Evolutionary conservation across 345 rosid genomes (phyloP).

Genomic region (Melastoma malabathricum): DNA sequence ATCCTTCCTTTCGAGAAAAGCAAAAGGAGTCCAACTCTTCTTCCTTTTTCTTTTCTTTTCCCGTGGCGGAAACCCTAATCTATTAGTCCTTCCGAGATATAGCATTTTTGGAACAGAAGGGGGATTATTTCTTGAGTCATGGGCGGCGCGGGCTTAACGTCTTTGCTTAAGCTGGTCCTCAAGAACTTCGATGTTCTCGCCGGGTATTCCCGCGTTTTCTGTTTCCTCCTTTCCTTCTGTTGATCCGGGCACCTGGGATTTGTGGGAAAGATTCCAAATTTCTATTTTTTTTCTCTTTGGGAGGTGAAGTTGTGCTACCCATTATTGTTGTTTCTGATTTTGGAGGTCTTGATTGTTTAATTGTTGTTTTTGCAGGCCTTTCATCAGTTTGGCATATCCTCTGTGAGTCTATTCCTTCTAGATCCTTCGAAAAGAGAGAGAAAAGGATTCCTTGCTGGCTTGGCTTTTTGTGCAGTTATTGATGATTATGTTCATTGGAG

Average conservation of each 20-base stretch:
- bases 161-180: constrained; percentile 52
- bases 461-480: not conserved
- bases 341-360: not conserved
- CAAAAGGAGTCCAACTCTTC: too few species aligned
- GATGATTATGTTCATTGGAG: not conserved
- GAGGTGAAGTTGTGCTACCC: not conserved
- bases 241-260: too few species aligned
- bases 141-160: constrained; percentile 73
- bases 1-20: too few species aligned
- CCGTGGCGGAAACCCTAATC: too few species aligned
- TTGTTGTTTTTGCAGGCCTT: constrained; percentile 52
- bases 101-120: too few species aligned
- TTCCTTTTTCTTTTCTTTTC: too few species aligned
- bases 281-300: not conserved
- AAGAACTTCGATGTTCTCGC: constrained; percentile 85
- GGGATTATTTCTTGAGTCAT: constrained; percentile 10
- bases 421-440: not conserved
- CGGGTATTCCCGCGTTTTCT: constrained; percentile 32
- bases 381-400: constrained; percentile 83
- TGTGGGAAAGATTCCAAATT: too few species aligned
- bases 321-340: not conserved
- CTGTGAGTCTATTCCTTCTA: constrained; percentile 43
- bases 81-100: too few species aligned
- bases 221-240: not conserved
- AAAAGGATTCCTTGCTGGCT: not conserved